Evolutionary conservation across 1,284 basidiomycete genomes (phyloP).

Genomic region (Ustilago vetiveriae): DNA sequence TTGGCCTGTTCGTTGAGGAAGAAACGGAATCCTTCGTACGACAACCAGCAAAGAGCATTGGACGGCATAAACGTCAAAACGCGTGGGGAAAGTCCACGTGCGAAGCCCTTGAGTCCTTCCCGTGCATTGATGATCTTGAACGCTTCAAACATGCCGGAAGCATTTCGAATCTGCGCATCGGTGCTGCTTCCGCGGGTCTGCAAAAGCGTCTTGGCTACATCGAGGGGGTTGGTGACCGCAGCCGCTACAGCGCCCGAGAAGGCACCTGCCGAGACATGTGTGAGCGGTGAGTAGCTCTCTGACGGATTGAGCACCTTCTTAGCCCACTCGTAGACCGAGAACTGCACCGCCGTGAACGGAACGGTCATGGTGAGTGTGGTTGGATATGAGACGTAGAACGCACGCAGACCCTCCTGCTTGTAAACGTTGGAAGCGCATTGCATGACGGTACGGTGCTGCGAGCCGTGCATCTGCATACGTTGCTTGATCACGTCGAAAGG

Average conservation of each 20-base stretch:
- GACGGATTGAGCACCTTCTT: slow-evolving; percentile 87
- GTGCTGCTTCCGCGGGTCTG: slow-evolving; percentile 89
- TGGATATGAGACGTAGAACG: slow-evolving; percentile 98
- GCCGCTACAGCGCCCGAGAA: slow-evolving; percentile 93
- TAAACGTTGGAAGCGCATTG: slow-evolving; percentile 86
- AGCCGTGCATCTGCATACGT: slow-evolving; percentile 96
- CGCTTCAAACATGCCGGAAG: slow-evolving; percentile 86
- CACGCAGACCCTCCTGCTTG: slow-evolving; percentile 82
- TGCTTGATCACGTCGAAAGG: slow-evolving; percentile 99
- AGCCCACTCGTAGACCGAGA: slow-evolving; percentile 93
- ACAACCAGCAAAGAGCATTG: slow-evolving; percentile 94
- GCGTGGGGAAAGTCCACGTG: slow-evolving; percentile 86
- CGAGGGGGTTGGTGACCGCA: slow-evolving; percentile 93
- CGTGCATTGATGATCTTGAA: slow-evolving; percentile 85
- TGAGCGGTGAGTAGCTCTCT: slow-evolving; percentile 85
- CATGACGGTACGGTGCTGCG: slow-evolving; percentile 83
- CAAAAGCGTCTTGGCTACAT: slow-evolving; percentile 97
- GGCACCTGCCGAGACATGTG: slow-evolving; percentile 90
- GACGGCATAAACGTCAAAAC: slow-evolving; percentile 96
- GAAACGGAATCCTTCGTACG: slow-evolving; percentile 66
- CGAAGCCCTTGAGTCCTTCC: slow-evolving; percentile 86
- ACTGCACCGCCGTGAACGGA: slow-evolving; percentile 97
- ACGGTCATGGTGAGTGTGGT: slow-evolving; percentile 93
- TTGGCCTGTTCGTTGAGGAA: slow-evolving; percentile 57
- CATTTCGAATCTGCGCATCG: slow-evolving; percentile 84